phyloP scores from a whole-genome alignment of 2,329 filamentous ascomycete species.

The Scortechinia acanthostroma region DNA sequence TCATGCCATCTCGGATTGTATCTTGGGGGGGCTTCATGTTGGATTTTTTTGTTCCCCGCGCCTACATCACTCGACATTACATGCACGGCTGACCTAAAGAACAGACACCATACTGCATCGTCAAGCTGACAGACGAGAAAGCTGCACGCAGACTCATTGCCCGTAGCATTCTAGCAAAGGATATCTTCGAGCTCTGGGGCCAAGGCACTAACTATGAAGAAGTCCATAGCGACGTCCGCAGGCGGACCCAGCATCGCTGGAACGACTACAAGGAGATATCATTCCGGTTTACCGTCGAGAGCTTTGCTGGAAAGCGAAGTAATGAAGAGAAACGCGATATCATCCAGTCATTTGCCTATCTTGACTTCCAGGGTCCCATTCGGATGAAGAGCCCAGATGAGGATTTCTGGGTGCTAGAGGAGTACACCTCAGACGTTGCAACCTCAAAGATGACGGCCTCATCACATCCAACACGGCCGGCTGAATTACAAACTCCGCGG shows the following conservation, averaged over 20 bases:
- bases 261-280: constrained; percentile 33
- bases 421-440: constrained; percentile 32
- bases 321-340: constrained; percentile 37
- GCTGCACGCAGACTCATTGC: constrained; percentile 40
- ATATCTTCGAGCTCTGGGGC: constrained; percentile 61
- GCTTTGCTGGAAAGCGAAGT: constrained; percentile 45
- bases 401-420: constrained; percentile 51
- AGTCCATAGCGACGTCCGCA: constrained; percentile 41
- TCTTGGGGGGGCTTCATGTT: too few relatives aligned
- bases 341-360: constrained; percentile 51
- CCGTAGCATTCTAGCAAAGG: constrained; percentile 48
- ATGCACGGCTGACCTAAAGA: neutral
- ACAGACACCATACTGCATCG: constrained; percentile 55
- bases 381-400: constrained; percentile 46
- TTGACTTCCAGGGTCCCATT: constrained; percentile 50
- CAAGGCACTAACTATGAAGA: constrained; percentile 40
- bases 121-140: constrained; percentile 38
- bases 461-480: neutral
- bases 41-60: too few relatives aligned
- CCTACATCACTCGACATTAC: too few relatives aligned
- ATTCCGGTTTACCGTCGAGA: constrained; percentile 55
- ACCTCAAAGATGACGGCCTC: constrained; percentile 12
- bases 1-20: neutral
- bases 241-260: constrained; percentile 41
- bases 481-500: neutral